These are phyloP conservation scores for Mallotus repandus DNA, from an alignment of 441 rosid species.

Conservation along the genomic window DNA sequence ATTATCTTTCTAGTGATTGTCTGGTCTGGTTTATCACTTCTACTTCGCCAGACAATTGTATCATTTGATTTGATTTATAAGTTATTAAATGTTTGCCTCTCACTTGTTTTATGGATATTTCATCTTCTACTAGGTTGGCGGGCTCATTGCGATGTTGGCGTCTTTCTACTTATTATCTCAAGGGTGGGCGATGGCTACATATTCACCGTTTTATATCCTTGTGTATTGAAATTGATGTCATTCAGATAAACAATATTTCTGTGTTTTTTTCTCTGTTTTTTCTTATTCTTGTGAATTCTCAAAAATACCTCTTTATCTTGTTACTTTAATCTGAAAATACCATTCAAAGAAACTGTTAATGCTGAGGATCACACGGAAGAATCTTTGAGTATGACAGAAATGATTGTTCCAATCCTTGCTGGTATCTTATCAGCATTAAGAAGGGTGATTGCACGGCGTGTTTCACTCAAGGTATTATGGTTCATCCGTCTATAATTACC, in stretches of 20 bases:
- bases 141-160: constrained; percentile 80
- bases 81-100: neutral
- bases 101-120: constrained; percentile 10
- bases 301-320: constrained; percentile 16
- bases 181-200: constrained; percentile 87
- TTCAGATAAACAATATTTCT: neutral
- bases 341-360: constrained; percentile 51
- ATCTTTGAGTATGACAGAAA: constrained; percentile 63
- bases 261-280: neutral
- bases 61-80: neutral
- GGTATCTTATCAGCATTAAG: constrained; percentile 92
- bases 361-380: constrained; percentile 47
- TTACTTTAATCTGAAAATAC: constrained; percentile 59
- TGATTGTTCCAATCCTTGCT: constrained; percentile 77
- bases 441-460: constrained; percentile 90
- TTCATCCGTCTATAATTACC: constrained; percentile 5
- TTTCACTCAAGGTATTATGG: constrained; percentile 74
- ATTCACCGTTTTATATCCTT: constrained; percentile 92
- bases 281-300: constrained; percentile 7
- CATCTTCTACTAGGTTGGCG: constrained; percentile 63
- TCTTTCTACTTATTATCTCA: constrained; percentile 86
- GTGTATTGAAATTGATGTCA: neutral
- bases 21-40: neutral
- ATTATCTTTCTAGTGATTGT: neutral
- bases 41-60: too few relatives aligned